Evolutionary conservation across 768 basidiomycete species (phyloP), one percentile per base, ranked within the genome.

Genomic region (Kockovaella imperatae): DNA sequence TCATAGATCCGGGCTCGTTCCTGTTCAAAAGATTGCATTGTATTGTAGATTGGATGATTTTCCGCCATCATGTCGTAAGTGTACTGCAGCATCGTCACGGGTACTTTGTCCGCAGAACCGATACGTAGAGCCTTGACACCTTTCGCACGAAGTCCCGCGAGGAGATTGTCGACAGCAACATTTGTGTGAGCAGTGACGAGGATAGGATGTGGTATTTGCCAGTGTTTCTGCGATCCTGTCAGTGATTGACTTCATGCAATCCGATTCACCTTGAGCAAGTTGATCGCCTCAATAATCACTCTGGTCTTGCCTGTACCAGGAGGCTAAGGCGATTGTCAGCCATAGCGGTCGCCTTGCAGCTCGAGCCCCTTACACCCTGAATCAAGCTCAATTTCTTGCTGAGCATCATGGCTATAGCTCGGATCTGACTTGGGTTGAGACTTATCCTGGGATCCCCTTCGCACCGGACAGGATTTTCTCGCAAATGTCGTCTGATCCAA

Each of bases 151-250:
- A 90, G 75, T 0, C 85, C 85, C 62, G 84, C 82, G 30, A 90
- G 80, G 7, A 95, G 80, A 57, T 91, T 87, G 65, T 95, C 89
- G 17, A 91, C 87, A 0, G 91, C 89, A 17, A 81, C 86, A 57
- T 95, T 91, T 32, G 91, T 95, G 64, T 86, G 93, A 0, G 90
- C 90, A 68, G 86, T 87, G n/a, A 93, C 83, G 13, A 96, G 78
- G 32, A 93, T 75, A 1, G 88, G 88, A 29, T 84, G 79, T 4
- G 85, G 79, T 8, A 91, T 81, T 67, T 83, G 76, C 67, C 90
- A 96, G 62, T 87, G 80, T 3, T 72, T 66, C 83, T 87, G 64
- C 48, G 52, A 51, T 23, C 52, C 43, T n/a, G 34, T 54, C 43
- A 42, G 14, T 24, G 17, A 35, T 3, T 53, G 25, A 3, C n/a